Evolutionary conservation across 306 rosid species (phyloP).

Genomic region (Oxytropis ochrocephala): DNA sequence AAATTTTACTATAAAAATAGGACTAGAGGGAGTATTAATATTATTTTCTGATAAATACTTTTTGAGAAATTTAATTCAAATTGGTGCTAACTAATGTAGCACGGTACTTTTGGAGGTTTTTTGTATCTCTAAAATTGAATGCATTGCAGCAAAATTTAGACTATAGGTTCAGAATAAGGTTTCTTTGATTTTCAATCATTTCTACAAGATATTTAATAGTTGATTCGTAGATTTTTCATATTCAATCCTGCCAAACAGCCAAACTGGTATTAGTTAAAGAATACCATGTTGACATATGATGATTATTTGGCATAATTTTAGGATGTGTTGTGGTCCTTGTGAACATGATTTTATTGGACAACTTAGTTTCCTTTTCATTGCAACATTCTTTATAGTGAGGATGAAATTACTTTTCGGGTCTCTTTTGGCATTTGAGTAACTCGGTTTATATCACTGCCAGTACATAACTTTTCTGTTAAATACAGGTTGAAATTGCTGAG

Average conservation of each 20-base stretch:
- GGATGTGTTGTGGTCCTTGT: not conserved
- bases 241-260: constrained; percentile 1
- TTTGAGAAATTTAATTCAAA: not conserved
- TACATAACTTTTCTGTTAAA: constrained; percentile 21
- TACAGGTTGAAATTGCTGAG: constrained; percentile 67
- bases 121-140: not conserved
- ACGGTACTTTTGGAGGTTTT: not conserved
- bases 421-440: not conserved
- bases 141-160: not conserved
- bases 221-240: not conserved
- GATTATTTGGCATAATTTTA: not conserved
- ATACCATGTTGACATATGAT: not conserved
- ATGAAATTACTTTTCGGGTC: not conserved
- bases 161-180: not conserved
- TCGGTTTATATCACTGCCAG: constrained; percentile 3
- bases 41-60: too few species aligned
- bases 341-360: not conserved
- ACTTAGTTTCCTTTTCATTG: not conserved
- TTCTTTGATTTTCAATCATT: not conserved
- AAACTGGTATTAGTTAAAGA: constrained; percentile 4
- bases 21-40: too few species aligned
- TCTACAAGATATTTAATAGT: not conserved
- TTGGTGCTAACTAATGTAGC: too few species aligned
- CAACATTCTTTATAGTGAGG: not conserved
- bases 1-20: too few species aligned